Evolutionary conservation across 768 basidiomycete species (phyloP).

Genomic region (Baorangia bicolor): DNA sequence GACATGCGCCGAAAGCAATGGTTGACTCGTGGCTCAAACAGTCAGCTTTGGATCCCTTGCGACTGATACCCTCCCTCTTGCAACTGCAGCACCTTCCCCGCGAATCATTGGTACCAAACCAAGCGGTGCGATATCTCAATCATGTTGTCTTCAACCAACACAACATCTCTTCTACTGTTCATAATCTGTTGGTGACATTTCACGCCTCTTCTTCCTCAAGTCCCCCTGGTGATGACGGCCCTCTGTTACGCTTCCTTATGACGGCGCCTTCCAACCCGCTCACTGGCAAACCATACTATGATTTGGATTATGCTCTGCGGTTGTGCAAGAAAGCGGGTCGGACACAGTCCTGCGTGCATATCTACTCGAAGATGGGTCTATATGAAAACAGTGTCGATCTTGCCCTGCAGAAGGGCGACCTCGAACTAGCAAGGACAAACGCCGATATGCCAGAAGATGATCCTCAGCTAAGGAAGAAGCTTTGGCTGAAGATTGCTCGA

Average conservation of each 20-base stretch:
- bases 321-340: constrained; percentile 82
- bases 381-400: constrained; percentile 97
- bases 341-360: constrained; percentile 89
- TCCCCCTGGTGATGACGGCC: constrained; percentile 65
- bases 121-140: constrained; percentile 87
- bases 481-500: constrained; percentile 99
- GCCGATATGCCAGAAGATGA: constrained; percentile 96
- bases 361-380: constrained; percentile 96
- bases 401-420: constrained; percentile 89
- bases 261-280: constrained; percentile 79
- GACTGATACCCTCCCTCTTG: constrained; percentile 86
- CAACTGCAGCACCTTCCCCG: constrained; percentile 72
- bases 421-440: constrained; percentile 93
- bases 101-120: constrained; percentile 74
- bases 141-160: constrained; percentile 79
- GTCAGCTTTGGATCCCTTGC: constrained; percentile 72
- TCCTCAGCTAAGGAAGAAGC: constrained; percentile 78
- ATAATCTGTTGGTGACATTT: constrained; percentile 92
- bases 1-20: constrained; percentile 82
- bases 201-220: constrained; percentile 56
- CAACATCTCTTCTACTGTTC: constrained; percentile 81
- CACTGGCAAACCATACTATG: constrained; percentile 88
- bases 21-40: constrained; percentile 93
- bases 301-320: constrained; percentile 94
- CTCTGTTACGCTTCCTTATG: constrained; percentile 78